A percentile compares a stretch with the other conserved stretches of the same genome.
phyloP scores from a whole-genome alignment of 2,329 filamentous ascomycete genomes.

The Exophiala sp. region DNA sequence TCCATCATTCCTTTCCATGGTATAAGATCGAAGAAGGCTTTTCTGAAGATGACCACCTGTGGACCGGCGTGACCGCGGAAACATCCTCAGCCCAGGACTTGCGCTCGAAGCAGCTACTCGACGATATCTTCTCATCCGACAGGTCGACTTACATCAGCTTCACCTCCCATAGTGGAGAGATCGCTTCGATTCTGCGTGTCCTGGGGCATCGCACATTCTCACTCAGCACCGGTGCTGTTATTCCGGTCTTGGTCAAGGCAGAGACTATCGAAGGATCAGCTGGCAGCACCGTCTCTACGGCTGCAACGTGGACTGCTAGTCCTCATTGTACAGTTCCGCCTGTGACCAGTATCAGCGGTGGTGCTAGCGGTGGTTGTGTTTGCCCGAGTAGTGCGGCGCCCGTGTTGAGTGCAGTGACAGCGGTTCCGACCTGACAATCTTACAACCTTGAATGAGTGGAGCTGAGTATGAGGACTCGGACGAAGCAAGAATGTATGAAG shows the following conservation, averaged over 20 bases:
- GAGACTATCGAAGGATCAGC: slow-evolving; percentile 22
- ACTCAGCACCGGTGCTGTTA: slow-evolving; percentile 46
- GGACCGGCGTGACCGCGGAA: slow-evolving; percentile 46
- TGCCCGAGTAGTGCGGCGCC: slow-evolving; percentile 21
- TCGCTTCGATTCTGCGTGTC: slow-evolving; percentile 48
- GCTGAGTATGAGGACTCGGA: not conserved
- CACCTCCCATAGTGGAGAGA: slow-evolving; percentile 55
- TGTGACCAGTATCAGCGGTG: slow-evolving; percentile 17
- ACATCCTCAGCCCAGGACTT: slow-evolving; percentile 44
- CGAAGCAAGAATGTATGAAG: no score
- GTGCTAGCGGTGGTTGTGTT: slow-evolving; percentile 19
- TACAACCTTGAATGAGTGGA: not conserved
- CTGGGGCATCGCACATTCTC: slow-evolving; percentile 44
- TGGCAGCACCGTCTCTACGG: slow-evolving; percentile 13
- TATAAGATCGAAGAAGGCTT: slow-evolving; percentile 52
- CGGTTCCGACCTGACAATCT: slow-evolving; percentile 1
- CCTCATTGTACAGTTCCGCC: slow-evolving; percentile 23
- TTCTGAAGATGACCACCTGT: slow-evolving; percentile 50
- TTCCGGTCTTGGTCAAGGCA: slow-evolving; percentile 47
- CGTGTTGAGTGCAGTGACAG: slow-evolving; percentile 12
- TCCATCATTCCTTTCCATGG: slow-evolving; percentile 44
- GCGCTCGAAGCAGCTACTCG: slow-evolving; percentile 44
- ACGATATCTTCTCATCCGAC: slow-evolving; percentile 50
- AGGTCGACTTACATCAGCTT: slow-evolving; percentile 47
- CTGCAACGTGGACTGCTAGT: slow-evolving; percentile 20